phyloP scores from a whole-genome alignment of 768 basidiomycete species.

The Calocybe indica region DNA sequence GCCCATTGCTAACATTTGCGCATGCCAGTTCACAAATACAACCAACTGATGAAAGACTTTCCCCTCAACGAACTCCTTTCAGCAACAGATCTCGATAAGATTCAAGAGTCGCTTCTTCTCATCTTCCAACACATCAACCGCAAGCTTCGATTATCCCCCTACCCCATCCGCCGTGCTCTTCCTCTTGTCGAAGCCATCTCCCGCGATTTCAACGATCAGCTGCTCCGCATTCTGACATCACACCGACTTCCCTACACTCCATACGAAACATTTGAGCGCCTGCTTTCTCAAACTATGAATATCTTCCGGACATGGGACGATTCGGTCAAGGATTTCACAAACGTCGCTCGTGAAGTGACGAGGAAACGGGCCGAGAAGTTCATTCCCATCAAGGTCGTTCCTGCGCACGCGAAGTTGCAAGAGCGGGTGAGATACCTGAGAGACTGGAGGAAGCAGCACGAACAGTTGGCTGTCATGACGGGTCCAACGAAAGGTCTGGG shows the following conservation, averaged over 20 bases:
- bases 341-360: slow-evolving; percentile 89
- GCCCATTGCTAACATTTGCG: not conserved
- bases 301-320: slow-evolving; percentile 91
- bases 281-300: slow-evolving; percentile 66
- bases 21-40: slow-evolving; percentile 87
- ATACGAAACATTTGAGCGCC: slow-evolving; percentile 89
- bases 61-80: slow-evolving; percentile 95
- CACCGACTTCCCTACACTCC: slow-evolving; percentile 91
- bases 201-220: slow-evolving; percentile 93
- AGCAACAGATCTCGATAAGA: slow-evolving; percentile 93
- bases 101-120: slow-evolving; percentile 79
- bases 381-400: slow-evolving; percentile 91
- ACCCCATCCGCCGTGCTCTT: slow-evolving; percentile 92
- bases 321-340: slow-evolving; percentile 86
- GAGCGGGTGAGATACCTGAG: slow-evolving; percentile 82
- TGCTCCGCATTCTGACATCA: slow-evolving; percentile 83
- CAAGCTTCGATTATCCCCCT: slow-evolving; percentile 92
- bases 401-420: slow-evolving; percentile 88
- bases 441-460: slow-evolving; percentile 95
- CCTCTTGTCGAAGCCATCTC: slow-evolving; percentile 99
- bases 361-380: slow-evolving; percentile 87
- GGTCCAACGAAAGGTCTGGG: slow-evolving; percentile 86
- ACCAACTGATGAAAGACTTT: slow-evolving; percentile 98
- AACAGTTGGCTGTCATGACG: slow-evolving; percentile 96
- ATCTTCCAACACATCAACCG: slow-evolving; percentile 95